phyloP scores from a whole-genome alignment of 2,329 filamentous ascomycete species.

The Xylariaceae sp. region DNA sequence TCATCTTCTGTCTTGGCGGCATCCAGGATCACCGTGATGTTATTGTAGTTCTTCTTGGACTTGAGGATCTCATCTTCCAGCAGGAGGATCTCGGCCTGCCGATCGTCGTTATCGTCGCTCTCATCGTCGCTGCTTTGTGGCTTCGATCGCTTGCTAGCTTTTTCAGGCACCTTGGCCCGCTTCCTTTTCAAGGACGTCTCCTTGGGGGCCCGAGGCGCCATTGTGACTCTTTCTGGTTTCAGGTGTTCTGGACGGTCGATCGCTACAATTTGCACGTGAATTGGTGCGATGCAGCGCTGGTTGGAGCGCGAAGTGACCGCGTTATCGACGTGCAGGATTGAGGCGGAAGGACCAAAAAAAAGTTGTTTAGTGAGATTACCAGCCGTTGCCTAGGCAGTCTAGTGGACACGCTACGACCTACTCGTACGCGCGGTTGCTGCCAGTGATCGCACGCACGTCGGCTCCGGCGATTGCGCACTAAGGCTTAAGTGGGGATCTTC shows the following conservation, averaged over 20 bases:
- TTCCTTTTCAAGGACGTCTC: conserved; percentile 48
- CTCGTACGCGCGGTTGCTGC: not conserved
- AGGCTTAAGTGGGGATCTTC: conserved; percentile 5
- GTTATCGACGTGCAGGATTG: not conserved
- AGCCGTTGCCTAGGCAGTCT: not conserved
- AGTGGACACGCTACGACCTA: not conserved
- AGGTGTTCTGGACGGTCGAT: not conserved
- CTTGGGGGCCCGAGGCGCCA: conserved; percentile 28
- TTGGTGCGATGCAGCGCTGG: not conserved
- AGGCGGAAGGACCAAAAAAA: conserved; percentile 7
- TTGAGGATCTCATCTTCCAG: conserved; percentile 78
- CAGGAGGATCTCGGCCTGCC: conserved; percentile 61
- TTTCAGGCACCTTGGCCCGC: conserved; percentile 39
- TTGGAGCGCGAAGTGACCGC: not conserved
- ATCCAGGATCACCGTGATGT: conserved; percentile 68
- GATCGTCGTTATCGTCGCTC: conserved; percentile 47
- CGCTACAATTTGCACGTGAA: not conserved
- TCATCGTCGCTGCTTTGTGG: conserved; percentile 43
- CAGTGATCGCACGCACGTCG: not conserved
- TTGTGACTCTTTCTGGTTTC: conserved; percentile 13
- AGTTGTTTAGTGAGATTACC: conserved; percentile 4
- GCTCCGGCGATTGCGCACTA: not conserved
- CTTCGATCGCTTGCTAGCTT: conserved; percentile 47
- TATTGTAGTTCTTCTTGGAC: conserved; percentile 87
- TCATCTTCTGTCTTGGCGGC: conserved; percentile 49